These are phyloP conservation scores for Boletellus ananas DNA, from an alignment of 768 basidiomycete species.

Conservation along the genomic window DNA sequence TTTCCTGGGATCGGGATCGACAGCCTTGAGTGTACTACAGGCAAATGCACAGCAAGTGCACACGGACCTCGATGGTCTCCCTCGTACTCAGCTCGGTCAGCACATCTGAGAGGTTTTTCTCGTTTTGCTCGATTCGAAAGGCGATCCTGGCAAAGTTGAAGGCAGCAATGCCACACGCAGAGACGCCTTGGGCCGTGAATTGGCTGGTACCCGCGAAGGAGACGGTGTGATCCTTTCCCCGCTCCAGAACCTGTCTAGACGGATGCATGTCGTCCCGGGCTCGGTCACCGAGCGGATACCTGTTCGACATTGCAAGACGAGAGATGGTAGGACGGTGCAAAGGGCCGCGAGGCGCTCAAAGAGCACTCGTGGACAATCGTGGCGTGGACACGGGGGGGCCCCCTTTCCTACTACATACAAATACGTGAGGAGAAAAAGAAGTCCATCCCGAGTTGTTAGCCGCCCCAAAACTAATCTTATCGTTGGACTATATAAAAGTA, in stretches of 20 bases:
- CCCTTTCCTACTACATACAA: too few species aligned
- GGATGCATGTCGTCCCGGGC: not conserved
- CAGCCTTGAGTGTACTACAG: not conserved
- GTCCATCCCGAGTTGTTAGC: not conserved
- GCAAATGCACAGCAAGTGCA: not conserved
- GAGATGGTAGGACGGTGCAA: constrained; percentile 4
- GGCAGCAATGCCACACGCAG: constrained; percentile 65
- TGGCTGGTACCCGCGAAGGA: constrained; percentile 54
- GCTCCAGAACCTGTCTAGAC: constrained; percentile 15
- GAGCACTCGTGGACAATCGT: too few species aligned
- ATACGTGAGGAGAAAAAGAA: too few species aligned
- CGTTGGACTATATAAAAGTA: not conserved
- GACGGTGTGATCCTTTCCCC: constrained; percentile 37
- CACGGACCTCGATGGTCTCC: constrained; percentile 26
- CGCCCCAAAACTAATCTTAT: not conserved
- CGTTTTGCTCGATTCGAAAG: constrained; percentile 29
- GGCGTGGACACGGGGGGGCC: too few species aligned
- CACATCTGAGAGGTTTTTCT: constrained; percentile 6
- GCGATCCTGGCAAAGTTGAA: constrained; percentile 58
- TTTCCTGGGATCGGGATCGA: constrained; percentile 39
- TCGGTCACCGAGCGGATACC: not conserved
- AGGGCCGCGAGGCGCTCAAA: not conserved
- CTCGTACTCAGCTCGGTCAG: constrained; percentile 22
- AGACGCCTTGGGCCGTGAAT: constrained; percentile 42
- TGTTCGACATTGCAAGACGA: not conserved